Conservation (phyloP, 108 stramenopile genomes). For the Ochromonas danica region DNA sequence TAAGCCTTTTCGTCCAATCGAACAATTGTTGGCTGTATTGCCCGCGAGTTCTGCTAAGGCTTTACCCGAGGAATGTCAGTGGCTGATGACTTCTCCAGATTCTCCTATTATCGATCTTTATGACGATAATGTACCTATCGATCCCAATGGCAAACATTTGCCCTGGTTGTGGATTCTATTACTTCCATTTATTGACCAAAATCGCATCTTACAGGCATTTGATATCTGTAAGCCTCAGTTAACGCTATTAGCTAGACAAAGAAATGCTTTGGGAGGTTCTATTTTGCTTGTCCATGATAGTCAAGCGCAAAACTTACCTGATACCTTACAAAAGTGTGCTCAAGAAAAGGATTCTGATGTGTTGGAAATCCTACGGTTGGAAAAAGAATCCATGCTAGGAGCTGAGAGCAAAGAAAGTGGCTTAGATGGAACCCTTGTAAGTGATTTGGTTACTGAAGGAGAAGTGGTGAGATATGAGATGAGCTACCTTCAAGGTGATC, state of each 20-base stretch:
- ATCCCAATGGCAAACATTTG: conserved; percentile 97
- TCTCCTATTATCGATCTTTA: conserved; percentile 96
- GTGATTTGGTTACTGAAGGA: not conserved
- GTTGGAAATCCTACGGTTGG: not conserved
- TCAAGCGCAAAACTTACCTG: not conserved
- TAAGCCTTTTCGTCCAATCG: conserved; percentile 89
- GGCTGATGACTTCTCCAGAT: conserved; percentile 82
- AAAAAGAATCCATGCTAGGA: not conserved
- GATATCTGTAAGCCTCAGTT: not conserved
- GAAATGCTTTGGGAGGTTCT: conserved; percentile 5
- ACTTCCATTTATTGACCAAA: conserved; percentile 96
- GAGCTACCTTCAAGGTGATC: too few relatives aligned
- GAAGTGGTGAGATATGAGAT: too few relatives aligned
- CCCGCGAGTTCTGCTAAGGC: conserved; percentile 89
- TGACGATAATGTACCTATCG: conserved; percentile 83
- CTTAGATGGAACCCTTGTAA: not conserved
- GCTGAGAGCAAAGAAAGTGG: too few relatives aligned
- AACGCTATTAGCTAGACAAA: not conserved
- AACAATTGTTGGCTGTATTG: conserved; percentile 95
- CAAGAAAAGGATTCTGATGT: not conserved
- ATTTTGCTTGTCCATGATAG: conserved; percentile 6
- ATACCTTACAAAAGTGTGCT: not conserved
- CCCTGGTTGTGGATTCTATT: conserved; percentile 98
- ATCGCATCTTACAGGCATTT: conserved; percentile 73
- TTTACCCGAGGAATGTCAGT: conserved; percentile 78